phyloP scores from a whole-genome alignment of 148 eudicot genomes.

The Cornus florida region DNA sequence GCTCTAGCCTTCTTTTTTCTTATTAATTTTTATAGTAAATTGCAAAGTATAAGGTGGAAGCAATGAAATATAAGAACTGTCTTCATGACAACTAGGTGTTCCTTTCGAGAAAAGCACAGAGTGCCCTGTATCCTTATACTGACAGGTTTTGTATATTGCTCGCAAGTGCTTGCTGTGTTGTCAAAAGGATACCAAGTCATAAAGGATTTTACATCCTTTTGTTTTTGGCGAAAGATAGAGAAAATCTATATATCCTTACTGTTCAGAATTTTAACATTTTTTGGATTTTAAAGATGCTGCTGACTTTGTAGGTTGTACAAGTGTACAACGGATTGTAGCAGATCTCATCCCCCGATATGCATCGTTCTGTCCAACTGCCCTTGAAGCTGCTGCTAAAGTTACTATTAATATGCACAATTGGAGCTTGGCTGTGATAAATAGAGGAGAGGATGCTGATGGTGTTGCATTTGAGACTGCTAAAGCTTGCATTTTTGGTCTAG shows the following conservation, averaged over 20 bases:
- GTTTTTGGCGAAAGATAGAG: background rate
- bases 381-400: slow-evolving; percentile 91
- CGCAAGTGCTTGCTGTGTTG: background rate
- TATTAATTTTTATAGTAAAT: too few species aligned
- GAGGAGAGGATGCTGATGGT: slow-evolving; percentile 75
- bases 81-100: background rate
- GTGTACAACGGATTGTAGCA: slow-evolving; percentile 78
- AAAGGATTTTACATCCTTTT: background rate
- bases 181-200: background rate
- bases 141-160: background rate
- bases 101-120: background rate
- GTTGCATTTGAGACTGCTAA: slow-evolving; percentile 75
- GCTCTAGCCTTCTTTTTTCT: background rate
- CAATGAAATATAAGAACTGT: background rate
- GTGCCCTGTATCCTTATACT: background rate
- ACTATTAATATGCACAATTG: slow-evolving; percentile 80
- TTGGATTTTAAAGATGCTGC: slow-evolving; percentile 6
- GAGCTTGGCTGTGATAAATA: slow-evolving; percentile 54
- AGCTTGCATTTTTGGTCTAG: slow-evolving; percentile 80
- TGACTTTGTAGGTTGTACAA: slow-evolving; percentile 62
- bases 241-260: background rate
- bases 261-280: background rate
- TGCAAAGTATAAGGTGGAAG: background rate
- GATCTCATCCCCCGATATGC: slow-evolving; percentile 80
- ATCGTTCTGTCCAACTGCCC: slow-evolving; percentile 83